Conservation (phyloP, 768 basidiomycete species). For the Leucocoprinus sp. region DNA sequence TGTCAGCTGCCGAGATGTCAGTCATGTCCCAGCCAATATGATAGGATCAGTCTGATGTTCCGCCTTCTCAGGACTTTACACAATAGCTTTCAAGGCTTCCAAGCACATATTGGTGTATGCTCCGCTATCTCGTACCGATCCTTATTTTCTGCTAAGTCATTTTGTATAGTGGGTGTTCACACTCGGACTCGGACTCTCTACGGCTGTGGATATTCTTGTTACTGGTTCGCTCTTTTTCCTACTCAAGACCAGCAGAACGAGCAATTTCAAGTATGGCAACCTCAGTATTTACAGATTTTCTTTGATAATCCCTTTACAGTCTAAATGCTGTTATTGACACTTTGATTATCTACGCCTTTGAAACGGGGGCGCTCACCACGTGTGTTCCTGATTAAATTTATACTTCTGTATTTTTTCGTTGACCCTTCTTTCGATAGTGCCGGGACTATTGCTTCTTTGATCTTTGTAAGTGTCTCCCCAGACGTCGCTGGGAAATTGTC, state of each 20-base stretch:
- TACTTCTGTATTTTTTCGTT: background rate
- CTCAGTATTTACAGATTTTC: no score
- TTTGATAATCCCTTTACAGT: no score
- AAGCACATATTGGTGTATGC: slow-evolving; percentile 16
- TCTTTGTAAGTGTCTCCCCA: slow-evolving; percentile 29
- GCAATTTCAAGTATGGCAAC: slow-evolving; percentile 28
- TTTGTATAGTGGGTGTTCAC: slow-evolving; percentile 44
- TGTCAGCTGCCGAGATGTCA: slow-evolving; percentile 24
- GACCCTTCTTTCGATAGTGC: slow-evolving; percentile 19
- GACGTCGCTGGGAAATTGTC: no score
- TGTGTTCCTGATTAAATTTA: slow-evolving; percentile 12
- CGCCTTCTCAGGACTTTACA: background rate
- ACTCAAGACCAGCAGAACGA: slow-evolving; percentile 29
- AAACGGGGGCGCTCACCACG: slow-evolving; percentile 46
- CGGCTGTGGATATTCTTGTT: slow-evolving; percentile 40
- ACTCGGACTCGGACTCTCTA: slow-evolving; percentile 41
- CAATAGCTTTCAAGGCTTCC: slow-evolving; percentile 8
- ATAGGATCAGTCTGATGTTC: background rate
- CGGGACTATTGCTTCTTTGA: slow-evolving; percentile 39
- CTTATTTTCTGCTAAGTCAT: background rate
- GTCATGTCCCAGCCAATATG: background rate
- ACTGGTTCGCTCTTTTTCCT: slow-evolving; percentile 36
- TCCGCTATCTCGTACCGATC: background rate
- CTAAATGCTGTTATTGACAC: slow-evolving; percentile 39
- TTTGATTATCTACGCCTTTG: slow-evolving; percentile 42